These are phyloP conservation scores for Cairneyella variabilis DNA, from an alignment of 495 filamentous ascomycete genomes.

Conservation along the genomic window DNA sequence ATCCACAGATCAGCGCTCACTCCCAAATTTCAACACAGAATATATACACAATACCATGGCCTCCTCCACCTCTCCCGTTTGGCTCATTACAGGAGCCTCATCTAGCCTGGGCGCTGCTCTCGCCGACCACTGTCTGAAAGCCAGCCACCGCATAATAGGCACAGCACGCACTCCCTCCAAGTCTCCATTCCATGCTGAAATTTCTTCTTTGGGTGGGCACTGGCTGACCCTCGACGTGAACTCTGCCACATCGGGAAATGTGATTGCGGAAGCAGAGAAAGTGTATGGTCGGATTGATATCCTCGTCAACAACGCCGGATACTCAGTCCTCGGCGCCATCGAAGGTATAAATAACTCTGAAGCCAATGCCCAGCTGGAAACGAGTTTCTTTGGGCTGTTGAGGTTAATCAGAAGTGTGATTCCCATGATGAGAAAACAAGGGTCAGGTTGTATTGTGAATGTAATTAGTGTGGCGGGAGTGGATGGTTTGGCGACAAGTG, in stretches of 20 bases:
- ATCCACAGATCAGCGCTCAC: neutral
- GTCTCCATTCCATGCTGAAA: constrained; percentile 22
- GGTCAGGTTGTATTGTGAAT: constrained; percentile 43
- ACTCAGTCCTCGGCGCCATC: constrained; percentile 35
- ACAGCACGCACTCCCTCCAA: constrained; percentile 28
- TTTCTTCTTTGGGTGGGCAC: constrained; percentile 32
- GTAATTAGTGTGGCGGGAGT: constrained; percentile 40
- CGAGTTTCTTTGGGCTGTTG: constrained; percentile 47
- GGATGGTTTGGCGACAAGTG: constrained; percentile 37
- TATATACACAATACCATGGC: constrained; percentile 18
- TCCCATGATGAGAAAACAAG: constrained; percentile 41
- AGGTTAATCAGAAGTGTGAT: constrained; percentile 43
- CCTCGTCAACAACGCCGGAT: constrained; percentile 47
- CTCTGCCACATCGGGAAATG: constrained; percentile 4
- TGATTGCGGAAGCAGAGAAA: constrained; percentile 28
- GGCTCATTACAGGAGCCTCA: constrained; percentile 44
- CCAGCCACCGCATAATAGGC: constrained; percentile 40
- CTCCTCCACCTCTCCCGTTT: constrained; percentile 30
- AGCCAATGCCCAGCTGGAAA: constrained; percentile 40
- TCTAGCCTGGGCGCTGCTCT: constrained; percentile 38
- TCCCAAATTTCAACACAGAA: neutral
- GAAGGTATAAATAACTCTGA: constrained; percentile 40
- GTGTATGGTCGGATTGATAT: constrained; percentile 43
- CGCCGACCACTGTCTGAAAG: constrained; percentile 30
- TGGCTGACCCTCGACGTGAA: constrained; percentile 37